phyloP scores from a whole-genome alignment of 495 filamentous ascomycete species.

The Daldinia concentrica region DNA sequence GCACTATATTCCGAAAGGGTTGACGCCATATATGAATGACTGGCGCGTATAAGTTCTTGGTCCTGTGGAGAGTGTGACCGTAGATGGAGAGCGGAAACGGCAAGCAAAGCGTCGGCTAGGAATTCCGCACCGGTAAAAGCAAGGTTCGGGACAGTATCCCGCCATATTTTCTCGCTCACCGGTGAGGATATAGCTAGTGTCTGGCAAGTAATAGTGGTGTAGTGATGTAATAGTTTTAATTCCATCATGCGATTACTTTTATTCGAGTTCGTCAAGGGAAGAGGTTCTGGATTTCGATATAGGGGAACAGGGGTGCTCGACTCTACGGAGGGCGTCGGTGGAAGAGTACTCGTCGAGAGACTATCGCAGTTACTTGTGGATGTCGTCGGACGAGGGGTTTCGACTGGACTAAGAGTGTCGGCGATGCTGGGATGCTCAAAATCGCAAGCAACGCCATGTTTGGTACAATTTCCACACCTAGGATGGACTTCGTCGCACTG shows the following conservation, averaged over 20 bases:
- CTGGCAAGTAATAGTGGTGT: slow-evolving; percentile 61
- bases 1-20: slow-evolving; percentile 63
- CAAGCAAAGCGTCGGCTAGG: slow-evolving; percentile 64
- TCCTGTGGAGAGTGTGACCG: slow-evolving; percentile 60
- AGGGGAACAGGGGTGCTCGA: slow-evolving; percentile 44
- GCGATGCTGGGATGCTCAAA: slow-evolving; percentile 60
- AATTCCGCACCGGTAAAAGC: slow-evolving; percentile 62
- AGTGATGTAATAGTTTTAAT: slow-evolving; percentile 64
- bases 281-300: slow-evolving; percentile 51
- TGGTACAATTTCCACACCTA: slow-evolving; percentile 68
- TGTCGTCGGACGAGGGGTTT: slow-evolving; percentile 45
- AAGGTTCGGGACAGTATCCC: slow-evolving; percentile 62
- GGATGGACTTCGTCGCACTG: slow-evolving; percentile 73
- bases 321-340: slow-evolving; percentile 36
- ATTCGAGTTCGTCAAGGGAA: slow-evolving; percentile 48
- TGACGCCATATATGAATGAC: slow-evolving; percentile 66
- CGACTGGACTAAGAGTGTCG: slow-evolving; percentile 45
- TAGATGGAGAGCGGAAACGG: slow-evolving; percentile 65
- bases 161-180: slow-evolving; percentile 61
- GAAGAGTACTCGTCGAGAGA: slow-evolving; percentile 44
- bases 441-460: slow-evolving; percentile 70
- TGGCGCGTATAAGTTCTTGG: slow-evolving; percentile 61
- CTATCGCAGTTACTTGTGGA: slow-evolving; percentile 47
- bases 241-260: slow-evolving; percentile 59
- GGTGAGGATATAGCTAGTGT: slow-evolving; percentile 61